Conservation (phyloP, 2,329 filamentous ascomycete species). For the Chaetomium sp. region DNA sequence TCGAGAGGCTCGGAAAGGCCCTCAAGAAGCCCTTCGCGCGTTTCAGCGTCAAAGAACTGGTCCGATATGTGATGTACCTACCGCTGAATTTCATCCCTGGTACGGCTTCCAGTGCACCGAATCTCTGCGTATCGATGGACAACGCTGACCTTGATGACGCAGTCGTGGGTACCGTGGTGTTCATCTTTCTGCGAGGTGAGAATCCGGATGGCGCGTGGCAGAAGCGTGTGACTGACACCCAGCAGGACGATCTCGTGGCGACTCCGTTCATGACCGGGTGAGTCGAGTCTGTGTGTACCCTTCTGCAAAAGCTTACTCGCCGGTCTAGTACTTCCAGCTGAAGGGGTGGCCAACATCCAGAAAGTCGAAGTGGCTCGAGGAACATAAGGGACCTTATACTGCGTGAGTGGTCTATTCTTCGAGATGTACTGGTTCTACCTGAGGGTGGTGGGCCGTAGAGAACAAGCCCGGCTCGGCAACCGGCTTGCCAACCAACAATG, state of each 20-base stretch:
- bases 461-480: constrained; percentile 11
- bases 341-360: constrained; percentile 75
- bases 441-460: not conserved
- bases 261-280: constrained; percentile 57
- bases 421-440: not conserved
- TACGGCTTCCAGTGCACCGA: constrained; percentile 32
- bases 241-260: constrained; percentile 52
- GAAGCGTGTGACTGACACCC: constrained; percentile 25
- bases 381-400: constrained; percentile 75
- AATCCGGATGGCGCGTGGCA: not conserved
- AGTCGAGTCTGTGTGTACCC: constrained; percentile 34
- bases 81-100: constrained; percentile 88
- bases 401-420: constrained; percentile 58
- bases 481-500: constrained; percentile 2
- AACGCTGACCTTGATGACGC: constrained; percentile 19
- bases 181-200: constrained; percentile 73
- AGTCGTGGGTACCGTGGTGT: constrained; percentile 79
- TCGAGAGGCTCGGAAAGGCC: constrained; percentile 58
- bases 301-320: constrained; percentile 51
- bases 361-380: constrained; percentile 67
- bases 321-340: constrained; percentile 79
- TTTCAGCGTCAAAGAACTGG: constrained; percentile 62
- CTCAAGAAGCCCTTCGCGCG: constrained; percentile 60
- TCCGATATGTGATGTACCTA: constrained; percentile 82
- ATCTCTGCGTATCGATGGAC: not conserved